A percentile compares a stretch with the other conserved stretches of the same genome.
Evolutionary conservation across 805 yeast genomes (phyloP).

Genomic region (Candida gorgasii): DNA sequence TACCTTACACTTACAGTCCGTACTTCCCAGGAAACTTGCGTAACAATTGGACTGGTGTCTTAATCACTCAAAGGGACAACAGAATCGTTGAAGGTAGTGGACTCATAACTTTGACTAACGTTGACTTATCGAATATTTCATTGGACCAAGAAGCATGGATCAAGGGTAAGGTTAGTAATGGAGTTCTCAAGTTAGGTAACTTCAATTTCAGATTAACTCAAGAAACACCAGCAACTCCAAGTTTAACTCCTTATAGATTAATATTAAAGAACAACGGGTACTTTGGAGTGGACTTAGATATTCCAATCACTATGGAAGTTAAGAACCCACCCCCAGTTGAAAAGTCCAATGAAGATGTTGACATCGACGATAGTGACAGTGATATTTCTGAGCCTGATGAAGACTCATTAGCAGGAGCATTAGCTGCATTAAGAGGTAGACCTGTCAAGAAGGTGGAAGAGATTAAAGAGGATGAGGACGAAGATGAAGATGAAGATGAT

Average conservation of each 20-base stretch:
- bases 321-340: constrained; percentile 39
- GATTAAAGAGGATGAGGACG: constrained; percentile 29
- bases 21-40: constrained; percentile 62
- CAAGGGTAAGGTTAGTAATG: constrained; percentile 29
- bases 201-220: constrained; percentile 71
- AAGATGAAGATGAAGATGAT: constrained; percentile 42
- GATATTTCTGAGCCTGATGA: constrained; percentile 72
- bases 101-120: constrained; percentile 53
- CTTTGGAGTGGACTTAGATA: constrained; percentile 78
- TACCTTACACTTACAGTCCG: constrained; percentile 72
- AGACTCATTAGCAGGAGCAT: constrained; percentile 72
- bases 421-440: constrained; percentile 69
- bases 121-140: constrained; percentile 56
- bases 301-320: constrained; percentile 72
- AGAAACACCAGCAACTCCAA: constrained; percentile 76
- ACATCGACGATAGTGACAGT: constrained; percentile 37
- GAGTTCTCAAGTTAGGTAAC: constrained; percentile 55
- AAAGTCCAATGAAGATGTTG: constrained; percentile 31
- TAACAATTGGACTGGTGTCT: constrained; percentile 64
- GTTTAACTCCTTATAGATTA: constrained; percentile 68
- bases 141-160: constrained; percentile 55
- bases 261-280: constrained; percentile 71
- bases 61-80: constrained; percentile 74
- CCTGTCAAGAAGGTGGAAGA: constrained; percentile 41
- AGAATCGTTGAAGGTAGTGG: constrained; percentile 66